Base-by-base conservation (phyloP, 2,329 filamentous ascomycete species). In the Pseudocercospora macadamiae region DNA sequence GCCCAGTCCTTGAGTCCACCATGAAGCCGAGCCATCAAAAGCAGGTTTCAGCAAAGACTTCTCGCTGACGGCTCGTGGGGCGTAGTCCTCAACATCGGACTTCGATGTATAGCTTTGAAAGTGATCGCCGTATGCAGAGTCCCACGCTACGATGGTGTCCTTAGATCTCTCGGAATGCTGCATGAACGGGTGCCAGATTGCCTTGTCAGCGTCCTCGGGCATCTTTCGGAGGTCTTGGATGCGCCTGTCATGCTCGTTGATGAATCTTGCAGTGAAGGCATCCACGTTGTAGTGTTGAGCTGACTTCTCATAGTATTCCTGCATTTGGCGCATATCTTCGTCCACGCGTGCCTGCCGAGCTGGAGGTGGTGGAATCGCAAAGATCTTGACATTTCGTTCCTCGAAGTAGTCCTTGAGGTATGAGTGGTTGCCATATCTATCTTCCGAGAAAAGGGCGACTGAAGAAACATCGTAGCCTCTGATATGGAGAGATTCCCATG, bases 1-100 rank as follows among this genome's bases (percentile, higher is more conserved):
- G 1, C 91, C 91, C 0, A 96, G 81, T 2, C 91, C 91, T 74
- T 96, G 91, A 0, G 91, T 96, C 91, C 91, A 96, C 91, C 91
- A 96, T 0, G 90, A 93, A 1, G 90, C 90, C 0, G 90, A 95
- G 2, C 88, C 91, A 66, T 96, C 91, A 55, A 95, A 92, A 0
- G 89, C 87, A 1, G 89, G 82, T 45, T 80, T 81, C 0, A 91
- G 74, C 3, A 86, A 69, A 5, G 76, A 66, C 25, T 64, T 68
- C 49, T 56, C 60, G 37, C 47, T 49, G 25, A 34, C 28, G 23
- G 47, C 47, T 32, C 47, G 47, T 12, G 47, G 47, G 21, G 47
- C 28, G 21, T 34, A 49, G 47, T 49, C 47, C 7, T 49, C 47
- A n/a, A 49, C 26, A 19, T 51, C 32, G 19, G n/a, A 53, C 7